Conservation (phyloP, 139 green algal species). For the Chlorella vulgaris region DNA sequence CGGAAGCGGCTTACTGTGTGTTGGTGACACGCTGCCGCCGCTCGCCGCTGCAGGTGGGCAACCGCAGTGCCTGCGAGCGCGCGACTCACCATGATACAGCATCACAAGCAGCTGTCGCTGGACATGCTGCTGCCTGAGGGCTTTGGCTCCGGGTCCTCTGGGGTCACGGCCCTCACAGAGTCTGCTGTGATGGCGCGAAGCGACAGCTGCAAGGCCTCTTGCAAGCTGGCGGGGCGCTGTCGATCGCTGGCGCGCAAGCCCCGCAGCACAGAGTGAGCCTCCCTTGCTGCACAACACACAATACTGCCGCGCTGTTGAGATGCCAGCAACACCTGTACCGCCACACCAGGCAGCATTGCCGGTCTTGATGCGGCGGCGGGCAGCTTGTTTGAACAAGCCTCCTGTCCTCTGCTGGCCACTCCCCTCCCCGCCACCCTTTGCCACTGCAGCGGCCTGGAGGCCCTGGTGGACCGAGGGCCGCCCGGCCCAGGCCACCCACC, state of each 20-base stretch:
- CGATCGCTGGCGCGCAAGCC: neutral
- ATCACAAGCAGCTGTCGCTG: slow-evolving; percentile 15
- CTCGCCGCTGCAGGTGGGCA: neutral
- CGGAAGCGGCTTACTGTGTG: too few relatives aligned
- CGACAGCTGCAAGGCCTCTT: neutral
- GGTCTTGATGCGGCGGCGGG: too few relatives aligned
- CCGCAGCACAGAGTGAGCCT: slow-evolving; percentile 7
- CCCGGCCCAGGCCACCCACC: neutral
- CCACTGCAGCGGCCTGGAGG: neutral
- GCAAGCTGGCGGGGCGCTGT: neutral
- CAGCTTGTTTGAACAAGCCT: too few relatives aligned
- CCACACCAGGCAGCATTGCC: too few relatives aligned
- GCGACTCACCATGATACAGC: slow-evolving; percentile 11
- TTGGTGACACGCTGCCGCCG: neutral
- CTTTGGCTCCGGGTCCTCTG: neutral
- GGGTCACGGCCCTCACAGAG: neutral
- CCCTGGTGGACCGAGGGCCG: neutral
- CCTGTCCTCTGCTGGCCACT: too few relatives aligned
- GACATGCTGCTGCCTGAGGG: slow-evolving; percentile 1
- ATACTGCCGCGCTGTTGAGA: neutral
- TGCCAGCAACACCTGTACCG: too few relatives aligned
- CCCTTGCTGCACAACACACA: neutral
- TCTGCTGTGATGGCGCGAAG: neutral
- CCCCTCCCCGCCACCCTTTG: neutral
- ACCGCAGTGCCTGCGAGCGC: too few relatives aligned